Base-by-base conservation (phyloP, 2,329 filamentous ascomycete genomes). In the Penicillium capsulatum region DNA sequence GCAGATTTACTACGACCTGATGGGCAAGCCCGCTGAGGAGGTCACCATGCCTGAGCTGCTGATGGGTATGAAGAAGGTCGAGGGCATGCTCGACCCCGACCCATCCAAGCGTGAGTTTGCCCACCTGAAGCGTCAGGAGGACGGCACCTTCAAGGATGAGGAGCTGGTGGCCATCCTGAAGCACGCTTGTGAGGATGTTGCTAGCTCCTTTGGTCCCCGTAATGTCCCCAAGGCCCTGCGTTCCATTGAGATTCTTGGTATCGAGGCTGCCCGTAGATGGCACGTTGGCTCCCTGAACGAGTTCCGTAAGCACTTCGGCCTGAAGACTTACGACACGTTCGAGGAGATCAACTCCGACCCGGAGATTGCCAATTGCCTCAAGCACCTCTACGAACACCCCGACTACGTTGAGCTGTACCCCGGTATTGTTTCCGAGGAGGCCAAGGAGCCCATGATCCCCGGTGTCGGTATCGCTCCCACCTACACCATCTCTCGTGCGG, bases 291-390 rank as follows among this genome's bases (percentile, higher is more conserved):
- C 83, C 0, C 70, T 94, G 45, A 94, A 94, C 57, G 87, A 92
- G 68, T 94, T 92, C 71, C 77, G 87, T 36, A 82, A 84, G 60
- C 85, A 89, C 67, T 90, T 91, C 53, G 80, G 82, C 2, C 70
- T 94, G 4, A 84, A 85, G 64, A 76, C 79, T 0, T 83, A 94
- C 57, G 78, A 81, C 15, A 84, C 73, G 0, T 94, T 94, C 44
- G 84, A 90, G 60, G 85, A 90, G 35, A 89, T 94, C 67, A 92
- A 90, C 61, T 80, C 82, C 0, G 83, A 92, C 51, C 82, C 82
- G 0, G 75, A 78, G 10, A 76, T 91, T 11, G 77, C 84, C 2
- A 74, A 83, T 33, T 71, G 79, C 17, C 72, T 89, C 3, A 72
- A 75, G 11, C 72, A 80, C 40, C 71, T 92, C 8, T 70, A 67